phyloP scores from a whole-genome alignment of 805 yeast genomes.

The Danielia reshetovae region DNA sequence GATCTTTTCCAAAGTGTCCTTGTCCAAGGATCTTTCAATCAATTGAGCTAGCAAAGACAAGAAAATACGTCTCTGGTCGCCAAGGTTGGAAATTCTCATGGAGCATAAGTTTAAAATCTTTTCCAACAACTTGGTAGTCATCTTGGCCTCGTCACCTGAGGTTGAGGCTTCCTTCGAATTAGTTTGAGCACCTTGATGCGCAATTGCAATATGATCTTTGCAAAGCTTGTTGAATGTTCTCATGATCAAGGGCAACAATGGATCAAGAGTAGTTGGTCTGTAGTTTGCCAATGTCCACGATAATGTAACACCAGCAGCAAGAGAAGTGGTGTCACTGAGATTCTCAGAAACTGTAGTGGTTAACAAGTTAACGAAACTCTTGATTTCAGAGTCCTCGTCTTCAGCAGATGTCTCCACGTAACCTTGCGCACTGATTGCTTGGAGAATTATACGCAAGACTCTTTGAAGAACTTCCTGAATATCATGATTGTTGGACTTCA shows the following conservation, averaged over 20 bases:
- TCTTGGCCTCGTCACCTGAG: constrained; percentile 69
- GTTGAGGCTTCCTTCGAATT: constrained; percentile 22
- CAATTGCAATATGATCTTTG: constrained; percentile 74
- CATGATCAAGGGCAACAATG: constrained; percentile 72
- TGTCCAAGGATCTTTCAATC: constrained; percentile 83
- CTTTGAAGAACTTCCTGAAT: constrained; percentile 81
- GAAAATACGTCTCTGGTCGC: constrained; percentile 90
- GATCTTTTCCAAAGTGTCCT: constrained; percentile 67
- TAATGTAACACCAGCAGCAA: constrained; percentile 81
- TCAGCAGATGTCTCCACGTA: constrained; percentile 37
- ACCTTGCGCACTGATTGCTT: constrained; percentile 53
- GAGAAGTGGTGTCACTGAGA: constrained; percentile 65
- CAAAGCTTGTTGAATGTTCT: constrained; percentile 85
- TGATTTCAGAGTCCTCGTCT: constrained; percentile 58
- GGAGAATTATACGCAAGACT: constrained; percentile 64
- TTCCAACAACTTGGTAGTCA: constrained; percentile 72
- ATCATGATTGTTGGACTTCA: constrained; percentile 79
- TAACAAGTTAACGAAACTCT: constrained; percentile 56
- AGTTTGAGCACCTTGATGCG: constrained; percentile 45
- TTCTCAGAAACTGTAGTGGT: constrained; percentile 76
- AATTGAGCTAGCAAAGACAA: constrained; percentile 81
- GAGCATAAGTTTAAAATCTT: constrained; percentile 75
- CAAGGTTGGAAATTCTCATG: constrained; percentile 76
- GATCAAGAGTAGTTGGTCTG: constrained; percentile 70
- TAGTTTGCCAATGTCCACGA: constrained; percentile 78